A percentile compares a stretch with the other conserved stretches of the same genome.
Conservation (phyloP, 1,284 basidiomycete species). For the Malassezia vespertilionis region DNA sequence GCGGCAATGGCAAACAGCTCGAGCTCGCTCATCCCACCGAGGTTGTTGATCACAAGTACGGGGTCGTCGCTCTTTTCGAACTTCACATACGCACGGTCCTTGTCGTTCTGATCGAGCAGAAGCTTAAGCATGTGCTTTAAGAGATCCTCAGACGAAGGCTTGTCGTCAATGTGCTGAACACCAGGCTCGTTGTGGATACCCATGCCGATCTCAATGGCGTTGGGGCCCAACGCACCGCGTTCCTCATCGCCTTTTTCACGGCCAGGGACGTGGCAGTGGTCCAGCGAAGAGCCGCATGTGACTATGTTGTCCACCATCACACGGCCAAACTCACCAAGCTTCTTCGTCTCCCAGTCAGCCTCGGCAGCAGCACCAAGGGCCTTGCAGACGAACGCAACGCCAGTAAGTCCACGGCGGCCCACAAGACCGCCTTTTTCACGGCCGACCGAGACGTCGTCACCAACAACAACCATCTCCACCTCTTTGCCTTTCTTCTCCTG, state of each 20-base stretch:
- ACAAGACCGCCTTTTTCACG: slow-evolving; percentile 50
- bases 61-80: slow-evolving; percentile 50
- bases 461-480: slow-evolving; percentile 51
- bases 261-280: slow-evolving; percentile 56
- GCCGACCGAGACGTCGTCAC: slow-evolving; percentile 52
- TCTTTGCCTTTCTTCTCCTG: slow-evolving; percentile 37
- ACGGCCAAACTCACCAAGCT: slow-evolving; percentile 51
- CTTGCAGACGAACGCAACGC: slow-evolving; percentile 49
- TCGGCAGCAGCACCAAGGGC: slow-evolving; percentile 41
- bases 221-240: slow-evolving; percentile 39
- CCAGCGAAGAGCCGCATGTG: slow-evolving; percentile 54
- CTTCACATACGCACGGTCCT: slow-evolving; percentile 45
- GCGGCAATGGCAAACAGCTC: slow-evolving; percentile 54
- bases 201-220: slow-evolving; percentile 53
- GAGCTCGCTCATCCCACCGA: slow-evolving; percentile 54
- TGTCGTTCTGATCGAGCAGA: slow-evolving; percentile 50
- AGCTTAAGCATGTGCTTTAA: slow-evolving; percentile 37
- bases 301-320: slow-evolving; percentile 54
- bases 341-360: slow-evolving; percentile 31
- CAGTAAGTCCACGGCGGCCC: slow-evolving; percentile 50
- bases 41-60: slow-evolving; percentile 53
- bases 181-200: slow-evolving; percentile 58
- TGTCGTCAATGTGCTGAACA: slow-evolving; percentile 48
- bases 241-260: slow-evolving; percentile 42
- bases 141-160: slow-evolving; percentile 31